Conservation (phyloP, 345 rosid genomes). For the Excoecaria agallocha region DNA sequence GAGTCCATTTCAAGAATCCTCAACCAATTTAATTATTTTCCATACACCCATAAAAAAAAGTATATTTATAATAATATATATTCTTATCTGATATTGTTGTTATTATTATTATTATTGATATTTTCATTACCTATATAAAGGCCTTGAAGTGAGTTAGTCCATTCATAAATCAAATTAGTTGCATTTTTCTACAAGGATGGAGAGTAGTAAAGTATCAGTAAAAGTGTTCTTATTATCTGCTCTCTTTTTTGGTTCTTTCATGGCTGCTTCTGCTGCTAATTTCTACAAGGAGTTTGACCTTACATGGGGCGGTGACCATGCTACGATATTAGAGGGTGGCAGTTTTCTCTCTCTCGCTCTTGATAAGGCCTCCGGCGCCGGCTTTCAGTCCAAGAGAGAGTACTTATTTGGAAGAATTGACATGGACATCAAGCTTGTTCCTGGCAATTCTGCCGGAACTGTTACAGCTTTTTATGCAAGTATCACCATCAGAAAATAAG, state of each 20-base stretch:
- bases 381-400: constrained; percentile 22
- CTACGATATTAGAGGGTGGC: constrained; percentile 15
- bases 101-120: not conserved
- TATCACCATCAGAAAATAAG: not conserved
- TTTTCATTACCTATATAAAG: constrained; percentile 3
- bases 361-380: constrained; percentile 24
- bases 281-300: constrained; percentile 18
- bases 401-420: constrained; percentile 25
- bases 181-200: not conserved
- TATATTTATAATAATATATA: too few species aligned
- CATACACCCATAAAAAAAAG: not conserved
- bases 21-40: too few species aligned
- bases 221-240: not conserved
- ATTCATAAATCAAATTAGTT: not conserved
- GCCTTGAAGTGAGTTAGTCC: not conserved
- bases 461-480: constrained; percentile 27
- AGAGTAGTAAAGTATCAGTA: not conserved
- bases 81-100: not conserved
- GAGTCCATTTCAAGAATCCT: constrained; percentile 16
- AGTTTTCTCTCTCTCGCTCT: constrained; percentile 16
- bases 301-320: constrained; percentile 29
- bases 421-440: constrained; percentile 25
- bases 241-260: constrained; percentile 1
- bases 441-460: constrained; percentile 25
- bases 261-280: constrained; percentile 3